Conservation (phyloP, 495 filamentous ascomycete genomes). For the Polyplosphaeria fusca region DNA sequence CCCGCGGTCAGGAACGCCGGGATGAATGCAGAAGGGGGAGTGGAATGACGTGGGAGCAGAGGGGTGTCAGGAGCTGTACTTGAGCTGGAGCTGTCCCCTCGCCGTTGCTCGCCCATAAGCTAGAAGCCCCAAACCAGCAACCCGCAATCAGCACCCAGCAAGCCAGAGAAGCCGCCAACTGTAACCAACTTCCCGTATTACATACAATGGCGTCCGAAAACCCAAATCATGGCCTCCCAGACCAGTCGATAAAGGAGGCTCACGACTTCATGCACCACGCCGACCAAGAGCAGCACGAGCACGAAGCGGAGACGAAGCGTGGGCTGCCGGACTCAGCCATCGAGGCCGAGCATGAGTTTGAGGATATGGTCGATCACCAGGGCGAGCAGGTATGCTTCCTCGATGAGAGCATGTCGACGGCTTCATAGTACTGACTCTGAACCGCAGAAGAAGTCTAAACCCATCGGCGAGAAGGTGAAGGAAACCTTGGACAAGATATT, state of each 20-base stretch:
- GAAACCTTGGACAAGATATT: background rate
- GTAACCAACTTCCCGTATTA: background rate
- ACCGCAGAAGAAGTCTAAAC: background rate
- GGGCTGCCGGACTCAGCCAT: background rate
- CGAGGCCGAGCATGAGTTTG: background rate
- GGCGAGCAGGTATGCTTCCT: background rate
- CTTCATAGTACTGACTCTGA: background rate
- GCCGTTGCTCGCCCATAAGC: no score
- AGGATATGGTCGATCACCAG: background rate
- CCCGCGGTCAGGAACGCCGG: background rate
- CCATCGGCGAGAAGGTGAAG: background rate
- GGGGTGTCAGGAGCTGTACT: no score
- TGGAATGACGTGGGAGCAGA: background rate
- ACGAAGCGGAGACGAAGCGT: background rate
- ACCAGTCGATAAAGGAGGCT: background rate
- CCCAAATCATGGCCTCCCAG: background rate
- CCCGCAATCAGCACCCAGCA: background rate
- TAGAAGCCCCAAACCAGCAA: background rate
- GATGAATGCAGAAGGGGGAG: background rate
- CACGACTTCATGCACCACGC: conserved; percentile 2
- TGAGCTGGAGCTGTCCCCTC: no score
- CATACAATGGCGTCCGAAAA: background rate
- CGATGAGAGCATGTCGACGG: background rate
- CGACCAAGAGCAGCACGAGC: background rate
- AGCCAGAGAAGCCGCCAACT: background rate